Evolutionary conservation across 1,284 basidiomycete genomes (phyloP), one percentile per base, ranked within the genome.

Genomic region (Vanrija sp.): DNA sequence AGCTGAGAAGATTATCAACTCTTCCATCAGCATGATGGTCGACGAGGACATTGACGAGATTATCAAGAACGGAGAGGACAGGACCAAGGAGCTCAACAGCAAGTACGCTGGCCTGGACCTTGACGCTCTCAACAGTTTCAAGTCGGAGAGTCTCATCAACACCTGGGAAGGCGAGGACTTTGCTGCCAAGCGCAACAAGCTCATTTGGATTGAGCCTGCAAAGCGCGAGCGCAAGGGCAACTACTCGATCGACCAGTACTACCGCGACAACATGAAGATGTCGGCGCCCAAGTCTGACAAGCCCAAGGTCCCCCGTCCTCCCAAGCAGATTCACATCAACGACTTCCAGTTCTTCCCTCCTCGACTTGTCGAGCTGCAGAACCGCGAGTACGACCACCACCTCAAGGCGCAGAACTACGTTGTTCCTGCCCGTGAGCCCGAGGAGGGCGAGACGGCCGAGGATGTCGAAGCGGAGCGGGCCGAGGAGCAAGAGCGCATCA

Each of bases 91-190:
- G 75, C 80, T 98, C 54, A 95, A 87, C 69, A 86, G 81, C 77
- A 97, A 96, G 76, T 99, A 98, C 69, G 90, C 93, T 64, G 86
- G 84, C 2, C 82, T 98, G 51, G 94, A 91, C 68, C 82, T 96
- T 46, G 95, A 98, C 68, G 95, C 97, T 65, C 79, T 98, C 47
- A 94, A 89, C 75, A 98, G 91, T 78, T 98, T 99, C 83, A 95
- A 95, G 75, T 86, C 88, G 6, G 92, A 98, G 68, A 88, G 86
- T 39, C 71, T 76, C 64, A 84, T 93, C 47, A 86, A 92, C 66
- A 87, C 91, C 61, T 98, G 94, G 93, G 95, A 98, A 69, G 94
- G 96, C 48, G 92, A 96, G 72, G 92, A 97, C 69, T 98, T 94
- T 77, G 59, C 53, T 12, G 81, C 86, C 27, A 74, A 82, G 77